phyloP scores from a whole-genome alignment of 768 basidiomycete species.

The Auriculariales sp. region DNA sequence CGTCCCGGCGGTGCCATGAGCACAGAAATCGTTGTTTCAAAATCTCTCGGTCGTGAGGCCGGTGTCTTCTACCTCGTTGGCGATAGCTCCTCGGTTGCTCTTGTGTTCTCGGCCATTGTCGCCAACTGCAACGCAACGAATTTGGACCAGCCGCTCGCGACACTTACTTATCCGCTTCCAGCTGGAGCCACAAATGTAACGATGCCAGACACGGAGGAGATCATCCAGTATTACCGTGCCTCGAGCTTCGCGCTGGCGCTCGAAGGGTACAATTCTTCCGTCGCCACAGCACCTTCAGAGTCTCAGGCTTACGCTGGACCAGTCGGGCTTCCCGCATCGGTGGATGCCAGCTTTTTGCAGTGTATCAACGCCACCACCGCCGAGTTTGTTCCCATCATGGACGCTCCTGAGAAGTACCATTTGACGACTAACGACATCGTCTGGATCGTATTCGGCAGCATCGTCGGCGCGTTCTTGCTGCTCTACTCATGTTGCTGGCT shows the following conservation, averaged over 20 bases:
- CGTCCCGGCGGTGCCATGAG: not conserved
- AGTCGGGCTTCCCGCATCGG: constrained; percentile 1
- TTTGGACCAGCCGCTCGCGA: too few species aligned
- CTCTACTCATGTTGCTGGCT: too few species aligned
- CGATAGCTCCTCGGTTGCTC: not conserved
- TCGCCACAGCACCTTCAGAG: not conserved
- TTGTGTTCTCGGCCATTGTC: not conserved
- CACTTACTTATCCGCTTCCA: too few species aligned
- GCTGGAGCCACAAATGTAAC: not conserved
- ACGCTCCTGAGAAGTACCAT: not conserved
- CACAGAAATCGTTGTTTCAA: too few species aligned
- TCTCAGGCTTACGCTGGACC: constrained; percentile 3
- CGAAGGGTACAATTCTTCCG: constrained; percentile 7
- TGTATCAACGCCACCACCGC: constrained; percentile 10
- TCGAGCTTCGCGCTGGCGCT: constrained; percentile 9
- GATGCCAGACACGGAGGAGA: constrained; percentile 5
- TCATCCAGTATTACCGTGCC: constrained; percentile 8
- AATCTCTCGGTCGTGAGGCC: not conserved
- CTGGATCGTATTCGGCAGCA: not conserved
- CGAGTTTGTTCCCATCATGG: constrained; percentile 4
- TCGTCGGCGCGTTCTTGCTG: too few species aligned
- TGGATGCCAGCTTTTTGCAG: constrained; percentile 8
- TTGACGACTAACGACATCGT: not conserved
- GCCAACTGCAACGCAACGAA: too few species aligned
- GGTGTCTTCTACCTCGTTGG: not conserved